Conservation (phyloP, 169 alveolate genomes). For the Eimeria mitis region DNA sequence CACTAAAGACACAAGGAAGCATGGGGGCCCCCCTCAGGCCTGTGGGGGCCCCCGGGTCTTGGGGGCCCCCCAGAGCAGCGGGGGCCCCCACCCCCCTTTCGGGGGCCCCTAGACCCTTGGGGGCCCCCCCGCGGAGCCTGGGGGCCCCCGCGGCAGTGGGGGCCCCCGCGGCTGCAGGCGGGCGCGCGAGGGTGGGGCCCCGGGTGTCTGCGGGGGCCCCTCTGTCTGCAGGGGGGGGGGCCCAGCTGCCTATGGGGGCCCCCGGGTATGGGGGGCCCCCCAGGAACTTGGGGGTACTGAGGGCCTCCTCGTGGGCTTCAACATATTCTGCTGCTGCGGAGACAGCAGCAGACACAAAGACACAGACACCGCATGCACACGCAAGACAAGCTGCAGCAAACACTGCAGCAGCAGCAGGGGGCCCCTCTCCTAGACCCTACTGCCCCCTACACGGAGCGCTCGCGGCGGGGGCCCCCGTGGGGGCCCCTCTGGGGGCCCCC, state of each 20-base stretch:
- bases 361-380: neutral
- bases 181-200: too few relatives aligned
- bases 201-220: too few relatives aligned
- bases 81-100: too few relatives aligned
- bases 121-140: too few relatives aligned
- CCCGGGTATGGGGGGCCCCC: constrained; percentile 6
- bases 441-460: constrained; percentile 21
- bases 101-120: too few relatives aligned
- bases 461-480: too few relatives aligned
- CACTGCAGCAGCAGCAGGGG: neutral
- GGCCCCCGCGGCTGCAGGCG: too few relatives aligned
- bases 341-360: neutral
- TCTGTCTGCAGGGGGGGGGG: neutral
- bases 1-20: too few relatives aligned
- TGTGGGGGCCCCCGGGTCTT: too few relatives aligned
- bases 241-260: constrained; percentile 9
- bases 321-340: neutral
- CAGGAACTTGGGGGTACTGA: neutral
- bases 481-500: constrained; percentile 17
- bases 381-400: neutral
- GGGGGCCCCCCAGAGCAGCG: too few relatives aligned
- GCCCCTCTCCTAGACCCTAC: neutral
- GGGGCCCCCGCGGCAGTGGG: too few relatives aligned
- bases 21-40: too few relatives aligned
- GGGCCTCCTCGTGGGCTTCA: neutral